A percentile compares a stretch with the other conserved stretches of the same genome.
phyloP scores from a whole-genome alignment of 2,329 filamentous ascomycete genomes.

The Acephala macrosclerotiorum region DNA sequence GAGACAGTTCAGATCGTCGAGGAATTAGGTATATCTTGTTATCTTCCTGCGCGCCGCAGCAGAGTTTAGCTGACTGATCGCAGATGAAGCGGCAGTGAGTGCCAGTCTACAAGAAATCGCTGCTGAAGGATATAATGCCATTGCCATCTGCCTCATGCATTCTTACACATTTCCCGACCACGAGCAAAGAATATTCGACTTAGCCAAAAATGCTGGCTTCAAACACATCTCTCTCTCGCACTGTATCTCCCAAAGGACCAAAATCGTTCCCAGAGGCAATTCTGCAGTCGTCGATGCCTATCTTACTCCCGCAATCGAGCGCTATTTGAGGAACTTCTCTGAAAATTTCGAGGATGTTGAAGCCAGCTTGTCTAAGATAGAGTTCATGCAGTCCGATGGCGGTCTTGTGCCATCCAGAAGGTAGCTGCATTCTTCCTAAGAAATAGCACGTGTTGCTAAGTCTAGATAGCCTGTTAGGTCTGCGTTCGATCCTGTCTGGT shows the following conservation, averaged over 20 bases:
- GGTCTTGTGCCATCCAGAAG: slow-evolving; percentile 48
- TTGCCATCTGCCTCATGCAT: slow-evolving; percentile 73
- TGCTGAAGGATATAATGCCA: slow-evolving; percentile 60
- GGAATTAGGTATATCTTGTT: background rate
- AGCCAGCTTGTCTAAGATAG: slow-evolving; percentile 51
- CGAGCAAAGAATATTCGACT: slow-evolving; percentile 64
- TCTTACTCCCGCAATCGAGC: slow-evolving; percentile 70
- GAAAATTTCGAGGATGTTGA: slow-evolving; percentile 26
- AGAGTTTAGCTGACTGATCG: slow-evolving; percentile 58
- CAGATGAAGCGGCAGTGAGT: slow-evolving; percentile 51
- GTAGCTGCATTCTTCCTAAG: slow-evolving; percentile 39
- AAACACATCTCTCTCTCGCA: slow-evolving; percentile 70
- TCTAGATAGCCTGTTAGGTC: slow-evolving; percentile 55
- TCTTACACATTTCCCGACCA: slow-evolving; percentile 72
- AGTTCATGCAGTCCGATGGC: slow-evolving; percentile 67
- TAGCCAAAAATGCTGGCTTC: slow-evolving; percentile 70
- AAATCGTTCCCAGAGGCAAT: slow-evolving; percentile 69
- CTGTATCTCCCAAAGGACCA: slow-evolving; percentile 74
- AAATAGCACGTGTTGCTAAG: too few relatives aligned
- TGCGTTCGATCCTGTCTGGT: slow-evolving; percentile 69
- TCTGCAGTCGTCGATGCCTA: slow-evolving; percentile 74
- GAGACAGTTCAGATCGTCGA: slow-evolving; percentile 55
- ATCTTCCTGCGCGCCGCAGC: background rate
- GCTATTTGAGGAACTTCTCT: slow-evolving; percentile 67
- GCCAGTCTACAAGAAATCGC: slow-evolving; percentile 60